Conservation (phyloP, 371 early-diverging fungal species). For the Zychaea mexicana region DNA sequence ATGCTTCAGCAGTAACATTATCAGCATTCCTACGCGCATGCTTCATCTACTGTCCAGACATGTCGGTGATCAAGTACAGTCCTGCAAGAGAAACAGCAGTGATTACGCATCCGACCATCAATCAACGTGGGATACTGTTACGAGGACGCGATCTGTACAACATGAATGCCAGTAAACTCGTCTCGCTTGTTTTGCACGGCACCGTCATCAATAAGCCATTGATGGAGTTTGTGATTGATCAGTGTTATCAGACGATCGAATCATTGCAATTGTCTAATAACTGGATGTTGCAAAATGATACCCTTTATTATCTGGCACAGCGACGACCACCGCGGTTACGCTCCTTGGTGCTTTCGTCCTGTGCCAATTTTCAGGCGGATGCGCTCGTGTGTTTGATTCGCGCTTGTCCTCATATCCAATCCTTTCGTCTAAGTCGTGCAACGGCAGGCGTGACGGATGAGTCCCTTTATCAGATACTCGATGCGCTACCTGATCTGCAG, state of each 20-base stretch:
- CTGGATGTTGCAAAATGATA: slow-evolving; percentile 3
- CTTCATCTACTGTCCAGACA: slow-evolving; percentile 1
- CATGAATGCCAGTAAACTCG: background rate
- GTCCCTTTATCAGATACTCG: background rate
- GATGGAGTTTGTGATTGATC: slow-evolving; percentile 1
- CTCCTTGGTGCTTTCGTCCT: background rate
- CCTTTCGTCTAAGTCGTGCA: background rate
- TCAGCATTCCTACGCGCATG: background rate
- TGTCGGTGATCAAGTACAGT: background rate
- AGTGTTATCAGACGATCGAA: slow-evolving; percentile 1
- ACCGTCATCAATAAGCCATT: background rate
- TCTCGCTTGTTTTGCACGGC: background rate
- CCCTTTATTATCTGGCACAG: slow-evolving; percentile 1
- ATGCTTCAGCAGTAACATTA: background rate
- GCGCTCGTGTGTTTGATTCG: background rate
- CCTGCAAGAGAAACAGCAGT: background rate
- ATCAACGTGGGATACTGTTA: background rate
- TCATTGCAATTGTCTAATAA: background rate
- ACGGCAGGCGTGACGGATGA: background rate
- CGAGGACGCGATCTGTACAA: background rate
- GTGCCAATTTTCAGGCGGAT: slow-evolving; percentile 1
- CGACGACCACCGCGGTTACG: background rate
- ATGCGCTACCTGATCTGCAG: background rate
- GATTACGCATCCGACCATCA: background rate
- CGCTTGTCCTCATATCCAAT: background rate